Conservation (phyloP, 129 eudicot species). For the Flaveria linearis region DNA sequence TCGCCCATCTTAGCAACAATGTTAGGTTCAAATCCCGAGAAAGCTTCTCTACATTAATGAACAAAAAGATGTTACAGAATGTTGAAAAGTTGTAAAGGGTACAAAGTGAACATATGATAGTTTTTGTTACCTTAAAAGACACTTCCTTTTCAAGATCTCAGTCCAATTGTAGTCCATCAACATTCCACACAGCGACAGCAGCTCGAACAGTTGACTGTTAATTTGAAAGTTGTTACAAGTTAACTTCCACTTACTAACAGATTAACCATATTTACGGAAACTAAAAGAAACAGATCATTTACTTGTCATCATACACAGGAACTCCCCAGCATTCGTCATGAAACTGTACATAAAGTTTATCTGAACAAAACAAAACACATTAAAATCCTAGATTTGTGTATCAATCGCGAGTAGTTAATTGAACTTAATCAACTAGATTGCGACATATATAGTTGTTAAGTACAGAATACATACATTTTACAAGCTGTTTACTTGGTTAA, state of each 20-base stretch:
- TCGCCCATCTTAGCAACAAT: constrained; percentile 78
- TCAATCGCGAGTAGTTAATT: not conserved
- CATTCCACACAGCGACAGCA: constrained; percentile 92
- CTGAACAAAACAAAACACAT: constrained; percentile 42
- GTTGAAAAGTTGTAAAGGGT: not conserved
- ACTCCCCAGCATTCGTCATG: constrained; percentile 99
- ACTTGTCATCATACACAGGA: constrained; percentile 98
- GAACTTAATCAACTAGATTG: not conserved
- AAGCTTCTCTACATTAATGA: constrained; percentile 64
- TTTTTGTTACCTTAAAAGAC: constrained; percentile 59
- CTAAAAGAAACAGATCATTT: constrained; percentile 32
- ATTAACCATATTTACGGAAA: not conserved
- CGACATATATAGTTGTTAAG: not conserved
- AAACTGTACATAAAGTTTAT: constrained; percentile 81
- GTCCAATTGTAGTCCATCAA: constrained; percentile 98
- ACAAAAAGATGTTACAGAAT: not conserved
- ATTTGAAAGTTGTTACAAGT: constrained; percentile 9
- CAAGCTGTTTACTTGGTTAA: not conserved
- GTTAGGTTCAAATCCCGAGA: constrained; percentile 80
- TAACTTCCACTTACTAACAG: not conserved
- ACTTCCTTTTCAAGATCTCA: constrained; percentile 79
- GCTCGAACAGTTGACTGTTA: constrained; percentile 83
- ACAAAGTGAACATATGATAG: not conserved
- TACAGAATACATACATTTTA: not conserved
- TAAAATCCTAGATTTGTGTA: not conserved